These are phyloP conservation scores for Zygosaccharomyces pseudorouxii DNA, from an alignment of 805 yeast genomes.

Conservation along the genomic window DNA sequence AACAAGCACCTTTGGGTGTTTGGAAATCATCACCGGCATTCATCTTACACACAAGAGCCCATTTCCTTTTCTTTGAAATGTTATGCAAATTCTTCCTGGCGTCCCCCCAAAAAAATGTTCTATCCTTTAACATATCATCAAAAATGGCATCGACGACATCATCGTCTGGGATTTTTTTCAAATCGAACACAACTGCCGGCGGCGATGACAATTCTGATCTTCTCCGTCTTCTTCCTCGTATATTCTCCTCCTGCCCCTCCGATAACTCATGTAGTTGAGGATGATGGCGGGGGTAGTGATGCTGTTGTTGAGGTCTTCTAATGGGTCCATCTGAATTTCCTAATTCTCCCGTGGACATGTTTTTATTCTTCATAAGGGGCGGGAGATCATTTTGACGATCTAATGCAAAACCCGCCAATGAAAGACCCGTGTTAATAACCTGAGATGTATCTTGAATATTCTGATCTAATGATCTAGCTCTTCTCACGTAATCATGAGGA, in stretches of 20 bases:
- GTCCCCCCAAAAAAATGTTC: slow-evolving; percentile 28
- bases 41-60: slow-evolving; percentile 30
- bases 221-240: not conserved
- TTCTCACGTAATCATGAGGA: slow-evolving; percentile 14
- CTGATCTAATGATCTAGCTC: slow-evolving; percentile 18
- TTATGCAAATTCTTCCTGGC: slow-evolving; percentile 22
- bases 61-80: slow-evolving; percentile 27
- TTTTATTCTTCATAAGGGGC: slow-evolving; percentile 12
- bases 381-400: not conserved
- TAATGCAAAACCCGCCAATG: slow-evolving; percentile 19
- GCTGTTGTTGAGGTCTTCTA: not conserved
- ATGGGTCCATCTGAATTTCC: not conserved
- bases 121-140: slow-evolving; percentile 21
- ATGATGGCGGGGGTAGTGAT: too few species aligned
- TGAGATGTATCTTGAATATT: slow-evolving; percentile 8
- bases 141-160: slow-evolving; percentile 22
- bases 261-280: not conserved
- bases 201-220: not conserved
- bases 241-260: not conserved
- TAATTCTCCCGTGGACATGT: slow-evolving; percentile 15
- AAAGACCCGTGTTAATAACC: slow-evolving; percentile 20
- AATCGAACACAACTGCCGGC: not conserved
- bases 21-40: slow-evolving; percentile 7
- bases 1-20: slow-evolving; percentile 3
- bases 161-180: slow-evolving; percentile 18